Evolutionary conservation across 1,284 basidiomycete species (phyloP), one percentile per base, ranked within the genome.

Genomic region (Ganoderma sp.): DNA sequence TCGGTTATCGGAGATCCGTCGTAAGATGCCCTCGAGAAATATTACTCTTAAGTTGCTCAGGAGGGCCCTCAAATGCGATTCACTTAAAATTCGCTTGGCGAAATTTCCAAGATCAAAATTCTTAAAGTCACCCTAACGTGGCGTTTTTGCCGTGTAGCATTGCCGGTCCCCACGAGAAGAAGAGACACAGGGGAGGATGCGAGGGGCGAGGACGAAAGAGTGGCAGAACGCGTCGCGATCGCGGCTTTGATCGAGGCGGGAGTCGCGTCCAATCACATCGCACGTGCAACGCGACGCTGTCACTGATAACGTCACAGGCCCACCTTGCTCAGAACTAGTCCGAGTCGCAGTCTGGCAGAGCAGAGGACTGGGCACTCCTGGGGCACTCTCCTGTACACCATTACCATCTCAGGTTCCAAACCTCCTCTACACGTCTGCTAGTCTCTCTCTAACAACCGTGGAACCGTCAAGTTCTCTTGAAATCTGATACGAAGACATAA

Each of bases 261-360:
- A 42, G 60, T 57, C 67, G 67, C 67, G 67, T 68, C 60, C 67
- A 61, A 65, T 68, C 67, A 68, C 67, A 62, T 25, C 63, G 63
- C 67, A 68, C 67, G 67, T 68, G 67, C 63, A 59, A 58, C 67
- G 61, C 25, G 25, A n/a, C 28, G 10, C 37, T 59, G 32, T 39
- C 39, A 32, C 63, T 14, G 62, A 61, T 57, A 67, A 61, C n/a
- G 60, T 52, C 32, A 43, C 45, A 17, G 34, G 15, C 45, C 8
- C 59, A 61, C 32, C 32, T 32, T 32, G 32, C 32, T 32, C 32
- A 42, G 60, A n/a, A 22, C 19, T n/a, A 19, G 43, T 19, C 19
- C 25, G 25, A 28, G 25, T 28, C 25, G 25, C 25, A n/a, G n/a
- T n/a, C n/a, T n/a, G n/a, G 15, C 43, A 45, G 43, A 19, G 6